A percentile compares a stretch with the other conserved stretches of the same genome.
Evolutionary conservation across 371 early-diverging fungal species (phyloP).

Genomic region (Mucor mucedo): DNA sequence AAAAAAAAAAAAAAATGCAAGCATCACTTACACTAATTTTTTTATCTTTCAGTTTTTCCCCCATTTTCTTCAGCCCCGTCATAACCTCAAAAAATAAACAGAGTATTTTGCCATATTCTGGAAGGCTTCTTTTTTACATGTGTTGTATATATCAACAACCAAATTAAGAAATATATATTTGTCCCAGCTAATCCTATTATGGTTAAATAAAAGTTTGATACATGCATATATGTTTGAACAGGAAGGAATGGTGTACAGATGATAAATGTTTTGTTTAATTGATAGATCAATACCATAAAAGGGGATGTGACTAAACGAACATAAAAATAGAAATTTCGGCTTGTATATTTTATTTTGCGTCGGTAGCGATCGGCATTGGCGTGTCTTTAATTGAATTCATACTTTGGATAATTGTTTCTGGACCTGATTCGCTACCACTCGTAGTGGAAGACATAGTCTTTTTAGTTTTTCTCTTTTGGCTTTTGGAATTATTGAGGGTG

Average conservation of each 20-base stretch:
- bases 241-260: not conserved
- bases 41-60: conserved; percentile 20
- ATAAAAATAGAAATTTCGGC: not conserved
- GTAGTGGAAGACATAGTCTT: conserved; percentile 7
- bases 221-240: not conserved
- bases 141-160: too few relatives aligned
- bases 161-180: too few relatives aligned
- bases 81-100: conserved; percentile 14
- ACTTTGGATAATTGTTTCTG: not conserved
- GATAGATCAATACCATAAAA: not conserved
- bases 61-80: conserved; percentile 24
- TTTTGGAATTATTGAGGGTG: conserved; percentile 11
- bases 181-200: not conserved
- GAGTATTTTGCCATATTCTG: not conserved
- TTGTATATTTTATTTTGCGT: not conserved
- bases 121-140: too few relatives aligned
- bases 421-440: conserved; percentile 9
- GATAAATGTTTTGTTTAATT: not conserved
- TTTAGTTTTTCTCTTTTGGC: conserved; percentile 10
- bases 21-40: not conserved
- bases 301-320: too few relatives aligned
- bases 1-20: not conserved
- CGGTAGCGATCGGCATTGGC: not conserved
- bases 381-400: not conserved
- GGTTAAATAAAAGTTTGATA: not conserved